Evolutionary conservation across 2,329 filamentous ascomycete species (phyloP).

Genomic region (Claviceps paspali): DNA sequence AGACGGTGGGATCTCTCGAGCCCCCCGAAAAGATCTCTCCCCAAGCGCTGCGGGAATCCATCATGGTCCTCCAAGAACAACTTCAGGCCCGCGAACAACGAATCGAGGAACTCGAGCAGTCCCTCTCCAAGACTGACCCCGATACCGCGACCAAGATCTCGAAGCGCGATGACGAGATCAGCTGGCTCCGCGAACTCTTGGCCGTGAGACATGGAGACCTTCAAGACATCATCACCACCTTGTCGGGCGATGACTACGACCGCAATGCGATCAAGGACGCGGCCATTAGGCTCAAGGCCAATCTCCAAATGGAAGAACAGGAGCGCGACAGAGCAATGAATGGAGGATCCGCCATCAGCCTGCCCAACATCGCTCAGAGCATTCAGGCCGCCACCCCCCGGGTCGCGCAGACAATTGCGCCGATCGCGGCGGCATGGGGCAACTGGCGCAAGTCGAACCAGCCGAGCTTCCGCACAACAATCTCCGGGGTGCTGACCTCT

Average conservation of each 20-base stretch:
- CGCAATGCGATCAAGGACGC: constrained; percentile 71
- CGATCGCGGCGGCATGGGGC: constrained; percentile 79
- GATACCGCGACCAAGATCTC: constrained; percentile 71
- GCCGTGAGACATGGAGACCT: constrained; percentile 83
- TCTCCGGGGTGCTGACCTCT: constrained; percentile 32
- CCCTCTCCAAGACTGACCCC: constrained; percentile 52
- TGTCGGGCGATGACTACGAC: constrained; percentile 63
- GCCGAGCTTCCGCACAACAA: constrained; percentile 28
- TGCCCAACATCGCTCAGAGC: constrained; percentile 64
- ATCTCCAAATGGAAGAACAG: constrained; percentile 95
- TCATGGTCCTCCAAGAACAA: constrained; percentile 92
- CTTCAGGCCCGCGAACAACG: constrained; percentile 82
- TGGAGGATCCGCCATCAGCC: constrained; percentile 47
- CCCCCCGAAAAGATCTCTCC: constrained; percentile 79
- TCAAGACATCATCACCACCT: constrained; percentile 72
- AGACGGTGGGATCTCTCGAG: constrained; percentile 24
- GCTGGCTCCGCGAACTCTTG: constrained; percentile 85
- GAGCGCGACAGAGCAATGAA: constrained; percentile 77
- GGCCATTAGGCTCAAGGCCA: constrained; percentile 82
- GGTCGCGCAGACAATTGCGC: constrained; percentile 67
- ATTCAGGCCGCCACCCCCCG: constrained; percentile 69
- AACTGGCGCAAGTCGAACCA: constrained; percentile 71
- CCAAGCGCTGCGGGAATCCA: constrained; percentile 87
- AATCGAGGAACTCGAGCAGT: constrained; percentile 74
- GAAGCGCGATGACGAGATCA: constrained; percentile 87